Evolutionary conservation across 768 basidiomycete genomes (phyloP).

Genomic region (Pulveroboletus sp.): DNA sequence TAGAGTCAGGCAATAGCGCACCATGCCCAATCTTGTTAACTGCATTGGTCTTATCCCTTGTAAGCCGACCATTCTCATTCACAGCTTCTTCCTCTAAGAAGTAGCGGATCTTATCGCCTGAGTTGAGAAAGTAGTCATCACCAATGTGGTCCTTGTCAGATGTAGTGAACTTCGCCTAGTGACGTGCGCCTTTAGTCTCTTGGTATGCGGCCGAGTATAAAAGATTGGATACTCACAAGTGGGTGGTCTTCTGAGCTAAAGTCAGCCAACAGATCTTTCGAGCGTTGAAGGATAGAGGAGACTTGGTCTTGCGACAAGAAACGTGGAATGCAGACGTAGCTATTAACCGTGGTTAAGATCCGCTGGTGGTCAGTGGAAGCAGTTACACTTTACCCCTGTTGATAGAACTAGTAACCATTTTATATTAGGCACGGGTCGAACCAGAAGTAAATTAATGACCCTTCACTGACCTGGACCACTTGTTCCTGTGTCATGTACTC

Average conservation of each 20-base stretch:
- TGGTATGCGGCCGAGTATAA: neutral
- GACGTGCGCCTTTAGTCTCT: neutral
- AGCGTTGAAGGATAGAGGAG: constrained; percentile 56
- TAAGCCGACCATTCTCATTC: constrained; percentile 62
- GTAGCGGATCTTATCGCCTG: constrained; percentile 92
- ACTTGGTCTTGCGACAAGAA: constrained; percentile 66
- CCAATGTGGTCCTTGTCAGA: constrained; percentile 71
- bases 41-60: constrained; percentile 63
- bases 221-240: constrained; percentile 43
- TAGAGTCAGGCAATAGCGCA: constrained; percentile 21
- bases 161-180: constrained; percentile 87
- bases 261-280: constrained; percentile 70
- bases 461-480: constrained; percentile 46
- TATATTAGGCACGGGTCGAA: neutral
- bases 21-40: constrained; percentile 97
- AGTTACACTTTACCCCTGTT: constrained; percentile 45
- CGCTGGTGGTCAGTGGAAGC: neutral
- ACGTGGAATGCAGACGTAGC: constrained; percentile 72
- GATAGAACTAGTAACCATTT: constrained; percentile 49
- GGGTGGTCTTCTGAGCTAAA: constrained; percentile 81
- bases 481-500: constrained; percentile 54
- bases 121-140: constrained; percentile 88
- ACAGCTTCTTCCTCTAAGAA: constrained; percentile 92
- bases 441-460: neutral
- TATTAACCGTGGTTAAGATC: constrained; percentile 24